Evolutionary conservation across 306 rosid genomes (phyloP).

Genomic region (Fragaria iinumae): DNA sequence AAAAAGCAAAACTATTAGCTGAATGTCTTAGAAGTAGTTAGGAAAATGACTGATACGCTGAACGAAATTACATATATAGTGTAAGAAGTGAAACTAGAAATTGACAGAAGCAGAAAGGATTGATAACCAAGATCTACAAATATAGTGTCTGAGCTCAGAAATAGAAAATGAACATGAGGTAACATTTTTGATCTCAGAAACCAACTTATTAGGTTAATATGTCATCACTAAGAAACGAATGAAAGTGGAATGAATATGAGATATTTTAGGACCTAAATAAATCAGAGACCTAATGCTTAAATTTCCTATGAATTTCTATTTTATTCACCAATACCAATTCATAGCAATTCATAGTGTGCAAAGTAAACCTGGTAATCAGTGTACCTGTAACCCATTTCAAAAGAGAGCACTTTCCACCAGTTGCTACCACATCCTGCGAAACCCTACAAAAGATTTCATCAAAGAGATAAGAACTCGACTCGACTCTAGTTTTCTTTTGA

Average conservation of each 20-base stretch:
- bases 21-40: neutral
- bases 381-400: slow-evolving; percentile 90
- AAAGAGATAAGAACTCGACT: neutral
- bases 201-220: neutral
- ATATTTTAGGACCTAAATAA: neutral
- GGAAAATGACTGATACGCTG: neutral
- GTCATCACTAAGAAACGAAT: neutral
- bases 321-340: too few relatives aligned
- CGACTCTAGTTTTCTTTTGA: neutral
- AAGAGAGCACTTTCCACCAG: slow-evolving; percentile 84
- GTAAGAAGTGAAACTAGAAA: neutral
- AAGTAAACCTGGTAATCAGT: neutral
- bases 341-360: neutral
- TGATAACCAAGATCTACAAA: neutral
- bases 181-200: neutral
- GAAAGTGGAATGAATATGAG: neutral
- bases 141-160: neutral
- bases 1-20: neutral
- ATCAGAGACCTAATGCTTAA: neutral
- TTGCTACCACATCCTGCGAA: slow-evolving; percentile 93
- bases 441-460: slow-evolving; percentile 49
- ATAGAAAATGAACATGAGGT: neutral
- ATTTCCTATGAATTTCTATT: neutral
- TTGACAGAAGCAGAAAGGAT: neutral
- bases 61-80: neutral